Conservation (phyloP, 73 alveolate genomes). For the Symbiodinium pilosum region DNA sequence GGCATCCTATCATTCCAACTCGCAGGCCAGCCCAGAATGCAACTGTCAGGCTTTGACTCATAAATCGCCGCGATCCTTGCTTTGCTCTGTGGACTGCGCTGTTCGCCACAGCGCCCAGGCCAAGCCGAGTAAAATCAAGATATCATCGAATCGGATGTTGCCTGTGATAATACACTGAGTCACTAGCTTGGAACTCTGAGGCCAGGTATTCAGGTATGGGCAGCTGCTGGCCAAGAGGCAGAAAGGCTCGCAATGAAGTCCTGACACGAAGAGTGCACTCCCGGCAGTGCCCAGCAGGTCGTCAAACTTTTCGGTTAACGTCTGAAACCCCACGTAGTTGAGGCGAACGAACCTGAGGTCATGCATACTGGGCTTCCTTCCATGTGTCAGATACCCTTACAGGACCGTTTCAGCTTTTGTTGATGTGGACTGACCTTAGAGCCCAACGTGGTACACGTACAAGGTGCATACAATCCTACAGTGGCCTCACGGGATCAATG, state of each 20-base stretch:
- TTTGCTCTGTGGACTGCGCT: conserved; percentile 71
- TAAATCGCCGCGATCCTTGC: neutral
- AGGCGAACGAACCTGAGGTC: conserved; percentile 46
- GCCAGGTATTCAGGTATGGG: no score
- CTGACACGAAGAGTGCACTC: conserved; percentile 58
- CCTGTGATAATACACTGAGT: conserved; percentile 16
- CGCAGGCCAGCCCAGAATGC: no score
- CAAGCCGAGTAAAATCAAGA: conserved; percentile 48
- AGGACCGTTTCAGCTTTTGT: no score
- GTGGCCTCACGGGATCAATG: no score
- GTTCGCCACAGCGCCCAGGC: conserved; percentile 94
- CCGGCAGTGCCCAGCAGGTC: conserved; percentile 62
- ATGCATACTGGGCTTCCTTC: no score
- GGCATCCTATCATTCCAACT: conserved; percentile 20
- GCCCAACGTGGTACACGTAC: no score
- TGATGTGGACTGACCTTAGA: no score
- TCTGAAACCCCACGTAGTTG: conserved; percentile 82
- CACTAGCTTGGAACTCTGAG: no score
- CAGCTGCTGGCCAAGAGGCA: conserved; percentile 8
- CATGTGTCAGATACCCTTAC: no score
- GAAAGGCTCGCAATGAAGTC: conserved; percentile 83
- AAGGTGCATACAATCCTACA: no score
- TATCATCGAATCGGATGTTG: conserved; percentile 83
- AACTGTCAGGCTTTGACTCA: no score
- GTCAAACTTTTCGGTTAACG: conserved; percentile 64